phyloP scores from a whole-genome alignment of 73 alveolate species.

The Paraurostyla sp. region DNA sequence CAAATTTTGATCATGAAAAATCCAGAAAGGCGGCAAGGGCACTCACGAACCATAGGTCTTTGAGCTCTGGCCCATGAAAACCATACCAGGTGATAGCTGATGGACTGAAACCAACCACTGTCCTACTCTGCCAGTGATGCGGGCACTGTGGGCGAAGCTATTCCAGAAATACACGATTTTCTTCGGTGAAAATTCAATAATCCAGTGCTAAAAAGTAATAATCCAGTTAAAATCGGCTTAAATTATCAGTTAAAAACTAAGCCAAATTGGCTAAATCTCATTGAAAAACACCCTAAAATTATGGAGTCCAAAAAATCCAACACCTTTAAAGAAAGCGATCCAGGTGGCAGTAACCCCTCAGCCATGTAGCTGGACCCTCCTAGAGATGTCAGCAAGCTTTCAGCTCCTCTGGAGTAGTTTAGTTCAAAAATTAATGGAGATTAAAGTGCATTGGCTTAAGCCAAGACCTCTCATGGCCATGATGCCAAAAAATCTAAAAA shows the following conservation, averaged over 20 bases:
- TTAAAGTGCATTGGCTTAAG: background rate
- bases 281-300: background rate
- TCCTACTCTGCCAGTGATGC: too few species aligned
- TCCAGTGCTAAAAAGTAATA: background rate
- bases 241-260: background rate
- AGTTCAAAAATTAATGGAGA: background rate
- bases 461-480: background rate
- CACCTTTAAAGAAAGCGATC: too few species aligned
- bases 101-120: too few species aligned
- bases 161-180: background rate
- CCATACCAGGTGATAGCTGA: too few species aligned
- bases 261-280: background rate
- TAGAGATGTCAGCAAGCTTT: too few species aligned
- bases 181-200: background rate
- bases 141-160: too few species aligned
- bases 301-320: background rate
- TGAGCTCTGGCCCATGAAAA: too few species aligned
- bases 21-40: too few species aligned
- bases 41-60: too few species aligned
- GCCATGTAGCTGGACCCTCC: too few species aligned
- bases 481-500: background rate
- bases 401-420: background rate
- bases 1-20: too few species aligned
- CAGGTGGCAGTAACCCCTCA: too few species aligned
- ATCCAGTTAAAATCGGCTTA: background rate